phyloP scores from a whole-genome alignment of 495 filamentous ascomycete genomes.

The Penicillium bovifimosum region DNA sequence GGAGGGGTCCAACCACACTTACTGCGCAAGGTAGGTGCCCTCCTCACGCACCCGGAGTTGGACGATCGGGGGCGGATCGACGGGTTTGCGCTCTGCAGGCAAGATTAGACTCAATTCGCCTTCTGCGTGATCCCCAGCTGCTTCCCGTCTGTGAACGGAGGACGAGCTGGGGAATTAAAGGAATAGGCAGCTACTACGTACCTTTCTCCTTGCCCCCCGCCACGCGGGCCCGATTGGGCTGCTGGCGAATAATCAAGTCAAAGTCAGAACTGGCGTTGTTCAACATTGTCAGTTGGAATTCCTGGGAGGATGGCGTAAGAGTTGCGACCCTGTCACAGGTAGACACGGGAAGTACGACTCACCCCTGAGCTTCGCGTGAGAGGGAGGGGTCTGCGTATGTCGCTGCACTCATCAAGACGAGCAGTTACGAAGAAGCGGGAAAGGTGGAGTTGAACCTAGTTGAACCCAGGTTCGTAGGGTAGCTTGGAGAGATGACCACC shows the following conservation, averaged over 20 bases:
- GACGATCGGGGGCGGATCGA: conserved; percentile 92
- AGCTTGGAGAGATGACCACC: conserved; percentile 19
- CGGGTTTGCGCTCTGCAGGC: conserved; percentile 75
- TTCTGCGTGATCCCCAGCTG: neutral
- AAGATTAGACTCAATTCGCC: neutral
- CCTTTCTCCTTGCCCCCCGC: conserved; percentile 70
- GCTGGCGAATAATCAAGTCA: conserved; percentile 61
- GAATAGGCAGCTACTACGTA: conserved; percentile 22
- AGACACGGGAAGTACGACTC: conserved; percentile 12
- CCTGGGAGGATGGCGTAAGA: conserved; percentile 31
- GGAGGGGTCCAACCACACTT: conserved; percentile 26
- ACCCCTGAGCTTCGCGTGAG: conserved; percentile 42
- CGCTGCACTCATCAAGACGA: conserved; percentile 47
- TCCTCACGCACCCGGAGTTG: conserved; percentile 69
- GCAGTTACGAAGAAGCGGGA: conserved; percentile 13
- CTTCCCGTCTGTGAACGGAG: neutral
- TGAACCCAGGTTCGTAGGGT: conserved; percentile 3
- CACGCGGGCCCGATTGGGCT: conserved; percentile 61
- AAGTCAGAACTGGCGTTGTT: conserved; percentile 48
- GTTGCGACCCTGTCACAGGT: conserved; percentile 19
- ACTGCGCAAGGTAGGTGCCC: conserved; percentile 66
- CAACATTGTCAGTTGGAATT: conserved; percentile 40
- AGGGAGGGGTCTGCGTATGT: conserved; percentile 43
- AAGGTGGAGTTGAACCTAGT: conserved; percentile 22
- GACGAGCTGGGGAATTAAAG: neutral